A percentile compares a stretch with the other conserved stretches of the same genome.
phyloP scores from a whole-genome alignment of 1,284 basidiomycete genomes.

The Cutaneotrichosporon dermatis region DNA sequence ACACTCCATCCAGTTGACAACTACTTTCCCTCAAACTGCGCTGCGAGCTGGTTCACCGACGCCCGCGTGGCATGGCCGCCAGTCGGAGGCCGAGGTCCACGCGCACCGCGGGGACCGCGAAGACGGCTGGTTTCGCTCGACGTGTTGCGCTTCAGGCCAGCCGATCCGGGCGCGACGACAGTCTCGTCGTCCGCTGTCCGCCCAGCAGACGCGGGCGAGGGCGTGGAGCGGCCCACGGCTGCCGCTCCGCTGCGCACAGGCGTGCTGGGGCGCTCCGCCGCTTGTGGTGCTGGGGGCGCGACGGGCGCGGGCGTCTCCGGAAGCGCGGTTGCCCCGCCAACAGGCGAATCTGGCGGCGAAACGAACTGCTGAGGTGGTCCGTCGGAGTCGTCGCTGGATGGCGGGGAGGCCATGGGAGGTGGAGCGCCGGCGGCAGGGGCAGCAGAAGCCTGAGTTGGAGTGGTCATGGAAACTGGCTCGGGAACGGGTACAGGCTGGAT shows the following conservation, averaged over 20 bases:
- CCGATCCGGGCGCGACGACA: constrained; percentile 22
- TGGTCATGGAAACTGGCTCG: constrained; percentile 1
- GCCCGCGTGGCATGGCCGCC: constrained; percentile 22
- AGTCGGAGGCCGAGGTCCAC: constrained; percentile 37
- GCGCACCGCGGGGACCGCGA: constrained; percentile 39
- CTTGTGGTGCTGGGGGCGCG: constrained; percentile 32
- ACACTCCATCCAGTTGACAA: neutral
- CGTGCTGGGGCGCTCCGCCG: constrained; percentile 15
- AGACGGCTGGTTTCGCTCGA: constrained; percentile 52
- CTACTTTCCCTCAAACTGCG: constrained; percentile 32
- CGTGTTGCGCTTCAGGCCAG: constrained; percentile 49
- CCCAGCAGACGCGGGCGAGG: constrained; percentile 7
- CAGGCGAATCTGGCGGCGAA: neutral
- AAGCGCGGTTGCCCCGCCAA: constrained; percentile 17
- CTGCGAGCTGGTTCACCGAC: constrained; percentile 29
- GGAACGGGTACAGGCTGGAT: constrained; percentile 34
- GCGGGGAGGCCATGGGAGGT: neutral
- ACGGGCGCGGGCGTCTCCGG: constrained; percentile 14
- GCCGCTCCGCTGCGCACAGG: constrained; percentile 16
- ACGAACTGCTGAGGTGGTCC: neutral
- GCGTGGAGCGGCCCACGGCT: constrained; percentile 9
- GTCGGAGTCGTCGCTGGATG: neutral
- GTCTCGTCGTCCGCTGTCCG: constrained; percentile 22
- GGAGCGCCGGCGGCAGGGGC: neutral
- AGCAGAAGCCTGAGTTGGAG: neutral